Evolutionary conservation across 441 rosid genomes (phyloP).

Genomic region (Croton laevigatus): DNA sequence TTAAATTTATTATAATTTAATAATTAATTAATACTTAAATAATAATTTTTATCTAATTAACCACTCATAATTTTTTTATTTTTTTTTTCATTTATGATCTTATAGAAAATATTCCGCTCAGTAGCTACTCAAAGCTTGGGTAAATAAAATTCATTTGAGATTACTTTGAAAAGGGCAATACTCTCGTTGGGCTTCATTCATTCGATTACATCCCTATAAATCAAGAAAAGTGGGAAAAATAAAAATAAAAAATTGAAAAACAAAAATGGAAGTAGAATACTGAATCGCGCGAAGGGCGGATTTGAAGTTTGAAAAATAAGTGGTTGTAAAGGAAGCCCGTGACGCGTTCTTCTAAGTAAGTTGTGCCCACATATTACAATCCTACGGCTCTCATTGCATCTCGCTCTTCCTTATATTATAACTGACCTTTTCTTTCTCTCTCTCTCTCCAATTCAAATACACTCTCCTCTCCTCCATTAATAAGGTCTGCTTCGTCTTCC

Average conservation of each 20-base stretch:
- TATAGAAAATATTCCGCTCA: too few species aligned
- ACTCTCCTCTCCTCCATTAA: neutral
- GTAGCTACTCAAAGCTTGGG: too few species aligned
- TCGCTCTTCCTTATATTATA: conserved; percentile 10
- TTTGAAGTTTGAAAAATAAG: neutral
- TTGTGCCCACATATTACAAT: conserved; percentile 23
- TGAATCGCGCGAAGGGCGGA: neutral
- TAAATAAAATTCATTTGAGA: too few species aligned
- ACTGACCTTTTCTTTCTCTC: neutral
- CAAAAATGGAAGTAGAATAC: neutral
- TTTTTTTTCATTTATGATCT: too few species aligned
- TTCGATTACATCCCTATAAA: neutral
- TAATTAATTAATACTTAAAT: too few species aligned
- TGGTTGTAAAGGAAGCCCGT: neutral
- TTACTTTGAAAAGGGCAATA: too few species aligned
- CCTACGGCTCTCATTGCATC: conserved; percentile 31
- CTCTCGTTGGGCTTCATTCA: too few species aligned
- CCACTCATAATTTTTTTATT: too few species aligned
- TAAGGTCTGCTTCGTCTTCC: neutral
- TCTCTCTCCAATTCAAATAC: neutral
- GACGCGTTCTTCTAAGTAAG: conserved; percentile 25
- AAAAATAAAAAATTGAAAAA: neutral
- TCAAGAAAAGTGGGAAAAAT: neutral
- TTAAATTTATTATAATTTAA: too few species aligned
- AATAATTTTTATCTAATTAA: too few species aligned